phyloP scores from a whole-genome alignment of 352 stramenopile genomes.

The Phytophthora melonis region DNA sequence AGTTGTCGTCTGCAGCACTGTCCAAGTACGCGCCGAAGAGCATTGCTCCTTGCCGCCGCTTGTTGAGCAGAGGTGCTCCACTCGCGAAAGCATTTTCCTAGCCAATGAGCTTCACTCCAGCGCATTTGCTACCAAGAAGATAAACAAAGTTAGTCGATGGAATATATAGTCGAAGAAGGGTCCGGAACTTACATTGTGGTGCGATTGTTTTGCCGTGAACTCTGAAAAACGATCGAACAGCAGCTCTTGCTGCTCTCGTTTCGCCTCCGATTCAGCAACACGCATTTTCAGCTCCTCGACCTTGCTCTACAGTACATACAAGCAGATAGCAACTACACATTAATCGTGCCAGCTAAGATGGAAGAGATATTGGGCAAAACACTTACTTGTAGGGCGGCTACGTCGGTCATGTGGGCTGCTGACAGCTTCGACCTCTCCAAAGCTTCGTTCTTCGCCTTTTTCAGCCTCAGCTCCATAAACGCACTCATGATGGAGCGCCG shows the following conservation, averaged over 20 bases:
- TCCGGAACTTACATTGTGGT: conserved; percentile 30
- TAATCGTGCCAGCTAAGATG: not conserved
- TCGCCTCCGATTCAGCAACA: conserved; percentile 14
- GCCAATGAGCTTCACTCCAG: conserved; percentile 32
- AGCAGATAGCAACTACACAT: not conserved
- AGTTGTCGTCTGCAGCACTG: conserved; percentile 32
- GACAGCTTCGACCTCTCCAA: conserved; percentile 60
- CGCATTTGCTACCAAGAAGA: conserved; percentile 30
- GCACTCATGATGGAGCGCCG: conserved; percentile 45
- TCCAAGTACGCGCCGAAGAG: conserved; percentile 12
- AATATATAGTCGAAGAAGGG: not conserved
- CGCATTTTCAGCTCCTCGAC: conserved; percentile 54
- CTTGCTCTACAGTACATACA: conserved; percentile 49
- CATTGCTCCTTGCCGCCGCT: conserved; percentile 1
- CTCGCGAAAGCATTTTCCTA: conserved; percentile 37
- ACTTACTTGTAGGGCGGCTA: conserved; percentile 54
- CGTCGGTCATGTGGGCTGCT: conserved; percentile 53
- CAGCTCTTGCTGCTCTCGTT: conserved; percentile 7
- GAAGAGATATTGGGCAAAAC: not conserved
- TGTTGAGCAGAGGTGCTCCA: conserved; percentile 33
- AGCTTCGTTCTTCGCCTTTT: conserved; percentile 29
- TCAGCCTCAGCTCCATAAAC: conserved; percentile 36
- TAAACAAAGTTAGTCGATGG: not conserved
- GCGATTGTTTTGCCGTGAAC: conserved; percentile 34
- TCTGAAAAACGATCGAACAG: conserved; percentile 46